Percentiles rank a stretch among this genome's conserved stretches.
These are phyloP conservation scores for Halenospora varia DNA, from an alignment of 495 filamentous ascomycete species.

Conservation along the genomic window DNA sequence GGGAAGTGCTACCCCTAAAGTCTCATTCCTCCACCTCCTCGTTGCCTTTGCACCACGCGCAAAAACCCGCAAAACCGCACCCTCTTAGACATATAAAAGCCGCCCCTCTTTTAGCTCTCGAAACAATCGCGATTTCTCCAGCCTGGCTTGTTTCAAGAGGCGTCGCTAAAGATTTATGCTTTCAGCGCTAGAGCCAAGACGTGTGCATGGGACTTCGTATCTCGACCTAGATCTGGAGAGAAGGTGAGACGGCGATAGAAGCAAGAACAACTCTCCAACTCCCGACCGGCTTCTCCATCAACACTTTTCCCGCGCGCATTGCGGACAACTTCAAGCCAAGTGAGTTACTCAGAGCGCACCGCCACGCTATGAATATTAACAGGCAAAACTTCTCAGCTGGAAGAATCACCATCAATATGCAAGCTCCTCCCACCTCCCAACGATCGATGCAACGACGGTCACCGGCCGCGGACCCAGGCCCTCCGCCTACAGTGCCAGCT, in stretches of 20 bases:
- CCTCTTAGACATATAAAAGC: too few species aligned
- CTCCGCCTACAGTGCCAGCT: conserved; percentile 44
- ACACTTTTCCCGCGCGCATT: too few species aligned
- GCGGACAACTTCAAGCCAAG: too few species aligned
- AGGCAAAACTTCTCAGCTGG: not conserved
- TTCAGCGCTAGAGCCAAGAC: not conserved
- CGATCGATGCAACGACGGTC: conserved; percentile 35
- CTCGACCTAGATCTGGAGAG: not conserved
- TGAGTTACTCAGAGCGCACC: too few species aligned
- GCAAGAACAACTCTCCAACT: too few species aligned
- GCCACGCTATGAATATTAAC: too few species aligned
- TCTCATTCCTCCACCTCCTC: not conserved
- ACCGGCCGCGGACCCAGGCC: conserved; percentile 42
- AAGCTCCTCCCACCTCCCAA: conserved; percentile 20
- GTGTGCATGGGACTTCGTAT: not conserved
- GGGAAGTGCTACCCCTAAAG: not conserved
- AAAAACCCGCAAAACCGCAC: too few species aligned
- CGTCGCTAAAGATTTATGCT: not conserved
- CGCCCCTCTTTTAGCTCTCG: too few species aligned
- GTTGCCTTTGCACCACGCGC: not conserved
- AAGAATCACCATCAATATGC: conserved; percentile 14
- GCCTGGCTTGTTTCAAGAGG: too few species aligned
- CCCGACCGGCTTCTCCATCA: too few species aligned
- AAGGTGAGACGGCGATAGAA: not conserved
- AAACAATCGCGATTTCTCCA: too few species aligned